A percentile compares a stretch with the other conserved stretches of the same genome.
Conservation (phyloP, 2,329 filamentous ascomycete genomes). For the Sporothrix inflata region DNA sequence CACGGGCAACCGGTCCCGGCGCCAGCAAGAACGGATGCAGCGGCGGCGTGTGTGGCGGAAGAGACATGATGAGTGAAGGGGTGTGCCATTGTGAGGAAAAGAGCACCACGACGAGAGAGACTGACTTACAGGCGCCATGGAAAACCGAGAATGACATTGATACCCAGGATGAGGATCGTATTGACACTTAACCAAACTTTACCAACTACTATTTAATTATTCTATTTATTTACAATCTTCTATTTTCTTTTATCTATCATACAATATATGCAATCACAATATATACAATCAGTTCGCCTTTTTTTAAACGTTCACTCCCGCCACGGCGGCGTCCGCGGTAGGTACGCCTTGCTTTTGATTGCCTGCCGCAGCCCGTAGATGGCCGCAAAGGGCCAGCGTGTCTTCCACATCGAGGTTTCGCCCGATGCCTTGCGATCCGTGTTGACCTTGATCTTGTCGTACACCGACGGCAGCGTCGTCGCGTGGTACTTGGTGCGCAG, state of each 20-base stretch:
- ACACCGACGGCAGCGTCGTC: slow-evolving; percentile 65
- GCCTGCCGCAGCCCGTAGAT: slow-evolving; percentile 63
- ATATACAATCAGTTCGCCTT: too few species aligned
- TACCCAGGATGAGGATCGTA: background rate
- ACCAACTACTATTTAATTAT: background rate
- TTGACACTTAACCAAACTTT: too few species aligned
- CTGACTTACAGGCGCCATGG: background rate
- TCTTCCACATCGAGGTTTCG: slow-evolving; percentile 38
- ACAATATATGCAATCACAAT: background rate
- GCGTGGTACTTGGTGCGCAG: slow-evolving; percentile 67
- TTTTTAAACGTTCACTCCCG: too few species aligned
- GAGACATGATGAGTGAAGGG: background rate
- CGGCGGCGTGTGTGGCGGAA: background rate
- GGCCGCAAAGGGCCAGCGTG: slow-evolving; percentile 60
- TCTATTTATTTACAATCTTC: background rate
- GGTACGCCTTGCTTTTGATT: slow-evolving; percentile 60
- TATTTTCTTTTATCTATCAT: background rate
- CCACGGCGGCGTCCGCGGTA: slow-evolving; percentile 45
- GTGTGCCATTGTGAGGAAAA: too few species aligned
- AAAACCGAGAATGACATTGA: background rate
- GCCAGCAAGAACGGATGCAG: background rate
- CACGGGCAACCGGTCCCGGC: background rate
- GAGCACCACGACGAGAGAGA: too few species aligned
- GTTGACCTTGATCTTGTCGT: slow-evolving; percentile 64
- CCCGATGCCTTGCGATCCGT: background rate